These are phyloP conservation scores for Aspergillus campestris DNA, from an alignment of 495 filamentous ascomycete genomes.

Conservation along the genomic window DNA sequence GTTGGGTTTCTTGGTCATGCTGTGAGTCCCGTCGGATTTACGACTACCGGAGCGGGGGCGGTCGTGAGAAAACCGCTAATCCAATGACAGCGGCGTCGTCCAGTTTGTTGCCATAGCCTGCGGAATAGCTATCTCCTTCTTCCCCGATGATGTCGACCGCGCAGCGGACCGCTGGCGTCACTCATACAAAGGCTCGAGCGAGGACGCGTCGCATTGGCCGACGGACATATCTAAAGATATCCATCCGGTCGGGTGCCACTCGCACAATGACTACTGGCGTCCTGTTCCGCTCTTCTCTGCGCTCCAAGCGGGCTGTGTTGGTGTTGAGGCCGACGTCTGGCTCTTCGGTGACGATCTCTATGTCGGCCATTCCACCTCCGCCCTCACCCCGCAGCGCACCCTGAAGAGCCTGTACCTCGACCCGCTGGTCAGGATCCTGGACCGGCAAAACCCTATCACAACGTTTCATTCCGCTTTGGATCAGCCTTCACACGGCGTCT, in stretches of 20 bases:
- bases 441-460: constrained; percentile 38
- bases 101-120: constrained; percentile 44
- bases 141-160: constrained; percentile 48
- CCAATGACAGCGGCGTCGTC: constrained; percentile 31
- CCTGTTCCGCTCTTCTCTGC: constrained; percentile 62
- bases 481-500: constrained; percentile 28
- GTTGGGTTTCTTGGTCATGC: constrained; percentile 28
- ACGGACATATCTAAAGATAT: constrained; percentile 70
- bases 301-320: constrained; percentile 54
- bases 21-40: constrained; percentile 34
- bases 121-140: constrained; percentile 43
- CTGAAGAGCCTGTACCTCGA: constrained; percentile 48
- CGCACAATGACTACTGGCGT: constrained; percentile 89
- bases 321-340: constrained; percentile 87
- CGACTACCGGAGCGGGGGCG: no score
- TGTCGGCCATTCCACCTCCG: constrained; percentile 44
- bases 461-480: constrained; percentile 19
- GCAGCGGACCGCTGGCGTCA: constrained; percentile 37
- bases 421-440: constrained; percentile 44
- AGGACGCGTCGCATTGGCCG: constrained; percentile 52
- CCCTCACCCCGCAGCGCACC: constrained; percentile 41
- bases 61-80: no score
- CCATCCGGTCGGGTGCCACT: constrained; percentile 56
- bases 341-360: constrained; percentile 59
- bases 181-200: constrained; percentile 35